Evolutionary conservation across 2,329 filamentous ascomycete genomes (phyloP), one percentile per base, ranked within the genome.

Genomic region (Cytospora schulzeri): DNA sequence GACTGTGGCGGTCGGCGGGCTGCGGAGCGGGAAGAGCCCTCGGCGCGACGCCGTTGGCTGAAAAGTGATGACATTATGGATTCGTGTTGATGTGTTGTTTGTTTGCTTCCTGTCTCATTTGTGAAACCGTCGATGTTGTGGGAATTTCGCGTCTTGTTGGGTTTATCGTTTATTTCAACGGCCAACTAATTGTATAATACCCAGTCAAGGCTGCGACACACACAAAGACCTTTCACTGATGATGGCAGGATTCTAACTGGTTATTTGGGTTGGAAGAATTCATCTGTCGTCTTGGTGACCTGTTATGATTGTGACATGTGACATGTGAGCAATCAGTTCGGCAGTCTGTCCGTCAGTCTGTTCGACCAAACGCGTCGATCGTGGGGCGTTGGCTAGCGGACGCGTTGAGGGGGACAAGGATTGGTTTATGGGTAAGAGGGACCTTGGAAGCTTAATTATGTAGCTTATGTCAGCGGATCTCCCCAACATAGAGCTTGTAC

Each of bases 1-100:
- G 64, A 24, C 19, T 54, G 38, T 50, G 51, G 54, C 2, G 57
- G 35, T 31, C 63, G 67, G 38, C 62, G 74, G 73, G 48, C 73
- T 73, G 64, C 66, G 55, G 56, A 12, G 19, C 57, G 58, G 22
- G 55, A 61, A 24, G 24, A 51, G 51, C 54, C 56, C 28, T 35
- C 54, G 26, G 56, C 35, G 24, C 38, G 62, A 15, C 56, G 62
- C 29, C 55, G 52, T 2, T 53, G 55, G 28, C 52, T 31, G 52
- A 62, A 54, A 22, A 45, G 51, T 22, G 52, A 48, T 22, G 45
- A 9, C 45, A 48, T 48, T 14, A 9, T 24, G n/a, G 6, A 17
- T 15, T 17, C n/a, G 38, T 41, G n/a, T 41, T n/a, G 38, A 17
- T 8, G 4, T 41, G 35, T 41, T 41, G 4, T 41, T 19, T 15